Evolutionary conservation across 371 early-diverging fungal genomes (phyloP), one percentile per base, ranked within the genome.

Genomic region (Mucor racemosus): DNA sequence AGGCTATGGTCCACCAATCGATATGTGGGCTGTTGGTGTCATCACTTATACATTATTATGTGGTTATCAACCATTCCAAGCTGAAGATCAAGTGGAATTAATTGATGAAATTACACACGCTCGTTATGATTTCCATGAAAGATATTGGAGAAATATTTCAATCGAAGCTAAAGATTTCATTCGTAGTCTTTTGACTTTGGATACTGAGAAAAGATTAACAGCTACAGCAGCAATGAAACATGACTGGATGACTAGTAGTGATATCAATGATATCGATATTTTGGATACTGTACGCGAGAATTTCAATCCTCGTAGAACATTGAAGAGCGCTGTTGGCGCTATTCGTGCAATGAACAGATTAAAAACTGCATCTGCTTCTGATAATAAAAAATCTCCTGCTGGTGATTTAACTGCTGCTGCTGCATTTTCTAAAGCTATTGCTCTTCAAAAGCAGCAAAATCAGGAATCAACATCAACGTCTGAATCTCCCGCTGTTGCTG

Each of bases 111-210:
- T 94, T 69, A 84, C 85, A 39, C 73, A 84, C 67, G 90, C 84
- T 62, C 77, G 89, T 10, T 85, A 88, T 57, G 89, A 90, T 35
- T 94, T 92, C 67, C 90, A 92, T 60, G 90, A 91, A 57, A 84
- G 89, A 54, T 91, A 89, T 76, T 94, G 95, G 95, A 82, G 84
- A 67, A 86, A 87, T 40, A 87, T 94, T 40, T 93, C 94, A 3
- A 80, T 85, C 33, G 84, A 90, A 69, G 97, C 97, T 64, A 95
- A 94, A 74, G 93, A 95, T 73, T 96, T 98, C 69, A 95, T 98
- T 73, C 86, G 90, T 31, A 79, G 80, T 46, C 76, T 92, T 7
- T 84, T 98, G 40, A 78, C 86, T n/a, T 79, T 93, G 33, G 89
- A 94, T 76, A 91, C 92, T 0, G 62, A 74, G 3, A 80, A 84